These are phyloP conservation scores for Taxillus chinensis DNA, from an alignment of 164 flowering plant species.

Conservation along the genomic window DNA sequence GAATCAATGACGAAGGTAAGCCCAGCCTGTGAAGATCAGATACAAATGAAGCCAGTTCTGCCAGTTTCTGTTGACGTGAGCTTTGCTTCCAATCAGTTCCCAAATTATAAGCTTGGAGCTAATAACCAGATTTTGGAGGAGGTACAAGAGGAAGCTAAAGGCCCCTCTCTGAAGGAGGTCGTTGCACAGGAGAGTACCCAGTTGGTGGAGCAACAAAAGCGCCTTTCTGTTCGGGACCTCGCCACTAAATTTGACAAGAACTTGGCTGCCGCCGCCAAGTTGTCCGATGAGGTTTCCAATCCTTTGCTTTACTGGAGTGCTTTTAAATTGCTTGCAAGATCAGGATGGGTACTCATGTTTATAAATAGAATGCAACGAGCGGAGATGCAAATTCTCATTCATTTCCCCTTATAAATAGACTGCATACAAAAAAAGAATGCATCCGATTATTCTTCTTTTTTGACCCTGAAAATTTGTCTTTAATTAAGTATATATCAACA, in stretches of 20 bases:
- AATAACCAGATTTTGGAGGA: conserved; percentile 52
- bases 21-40: conserved; percentile 36
- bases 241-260: conserved; percentile 70
- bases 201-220: conserved; percentile 57
- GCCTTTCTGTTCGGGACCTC: conserved; percentile 72
- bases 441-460: background rate
- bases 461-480: background rate
- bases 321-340: too few species aligned
- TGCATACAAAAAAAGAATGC: too few species aligned
- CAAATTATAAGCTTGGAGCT: conserved; percentile 52
- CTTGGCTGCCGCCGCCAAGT: conserved; percentile 61
- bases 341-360: too few species aligned
- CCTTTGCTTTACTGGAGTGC: background rate
- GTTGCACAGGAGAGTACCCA: conserved; percentile 46
- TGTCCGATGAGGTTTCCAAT: conserved; percentile 49
- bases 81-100: conserved; percentile 50
- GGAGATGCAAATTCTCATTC: too few species aligned
- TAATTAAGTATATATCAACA: too few species aligned
- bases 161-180: conserved; percentile 56
- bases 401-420: too few species aligned
- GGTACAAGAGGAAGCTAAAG: conserved; percentile 35
- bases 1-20: conserved; percentile 46
- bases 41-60: conserved; percentile 33
- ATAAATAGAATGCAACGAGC: too few species aligned
- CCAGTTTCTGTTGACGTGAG: conserved; percentile 56